A percentile compares a stretch with the other conserved stretches of the same genome.
Conservation (phyloP, 192 early-diverging fungal genomes). For the Backusella luteola region DNA sequence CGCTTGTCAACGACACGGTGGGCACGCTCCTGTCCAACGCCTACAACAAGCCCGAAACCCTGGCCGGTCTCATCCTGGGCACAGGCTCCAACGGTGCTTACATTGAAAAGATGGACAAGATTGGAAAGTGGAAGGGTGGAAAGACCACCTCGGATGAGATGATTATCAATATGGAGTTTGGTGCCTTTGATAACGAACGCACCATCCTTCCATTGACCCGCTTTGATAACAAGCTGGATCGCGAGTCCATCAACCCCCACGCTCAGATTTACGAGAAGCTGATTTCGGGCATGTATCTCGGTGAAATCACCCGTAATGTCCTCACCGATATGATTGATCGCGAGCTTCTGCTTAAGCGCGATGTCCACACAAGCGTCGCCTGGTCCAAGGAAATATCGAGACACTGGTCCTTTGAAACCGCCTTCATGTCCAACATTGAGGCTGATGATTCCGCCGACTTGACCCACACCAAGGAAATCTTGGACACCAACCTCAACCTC, state of each 20-base stretch:
- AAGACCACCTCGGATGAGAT: constrained; percentile 59
- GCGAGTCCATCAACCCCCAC: constrained; percentile 81
- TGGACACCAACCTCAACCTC: constrained; percentile 71
- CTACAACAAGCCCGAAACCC: constrained; percentile 76
- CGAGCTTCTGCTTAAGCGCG: constrained; percentile 72
- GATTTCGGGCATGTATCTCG: constrained; percentile 94
- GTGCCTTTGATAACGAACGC: constrained; percentile 86
- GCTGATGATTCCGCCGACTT: constrained; percentile 66
- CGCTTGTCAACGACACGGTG: constrained; percentile 97
- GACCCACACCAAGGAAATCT: constrained; percentile 59
- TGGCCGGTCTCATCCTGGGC: constrained; percentile 90
- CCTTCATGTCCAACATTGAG: constrained; percentile 77
- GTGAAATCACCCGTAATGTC: constrained; percentile 82
- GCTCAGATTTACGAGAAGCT: constrained; percentile 92
- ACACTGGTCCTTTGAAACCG: constrained; percentile 76
- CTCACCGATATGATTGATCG: constrained; percentile 81
- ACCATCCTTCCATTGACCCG: constrained; percentile 77
- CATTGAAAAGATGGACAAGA: constrained; percentile 77
- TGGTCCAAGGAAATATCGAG: constrained; percentile 59
- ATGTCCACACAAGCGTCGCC: constrained; percentile 20
- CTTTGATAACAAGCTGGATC: constrained; percentile 84
- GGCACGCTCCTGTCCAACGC: constrained; percentile 90
- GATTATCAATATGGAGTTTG: constrained; percentile 98
- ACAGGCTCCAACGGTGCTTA: constrained; percentile 97
- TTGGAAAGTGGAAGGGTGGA: constrained; percentile 68